Base-by-base conservation (phyloP, 352 stramenopile species). In the Globisporangium spiculum region DNA sequence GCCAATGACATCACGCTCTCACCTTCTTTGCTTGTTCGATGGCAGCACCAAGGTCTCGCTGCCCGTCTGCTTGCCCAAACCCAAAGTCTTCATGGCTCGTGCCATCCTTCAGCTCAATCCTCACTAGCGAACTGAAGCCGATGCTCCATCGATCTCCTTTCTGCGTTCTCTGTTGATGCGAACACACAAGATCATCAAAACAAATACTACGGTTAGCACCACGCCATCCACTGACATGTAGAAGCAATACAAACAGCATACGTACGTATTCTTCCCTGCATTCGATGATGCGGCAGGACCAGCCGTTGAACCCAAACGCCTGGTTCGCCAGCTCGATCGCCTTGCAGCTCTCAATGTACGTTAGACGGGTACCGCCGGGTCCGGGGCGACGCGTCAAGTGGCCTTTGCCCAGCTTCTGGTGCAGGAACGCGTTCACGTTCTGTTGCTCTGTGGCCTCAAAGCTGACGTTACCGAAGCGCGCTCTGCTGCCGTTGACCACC, bases 271-370 rank as follows among this genome's bases (percentile, higher is more conserved):
- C 86, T 63, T 94, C 85, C 60, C 93, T 90, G 83, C 83, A 94
- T 69, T 93, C 85, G 59, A 94, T 59, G 60, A 96, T 89, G 54
- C 73, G 83, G 55, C 88, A 96, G 10, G 82, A 91, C 88, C 88
- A 96, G 62, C 88, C 88, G 63, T 94, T 96, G 68, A 96, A 96
- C 14, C 88, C 88, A 52, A 96, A 96, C n/a, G 87, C 86, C 60
- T 87, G 80, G 73, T 96, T 96, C 32, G 88, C 88, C 54, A 96
- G 72, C 73, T 96, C 88, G 57, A 96, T 96, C 48, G 86, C 87
- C 69, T 96, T 96, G 69, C 88, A 94, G 69, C 88, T 96, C 70
- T 96, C 88, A 24, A 96, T 92, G 69, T 96, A 96, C 60, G 85
- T 96, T 26, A 96, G 70, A 20, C 88, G 84, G 48, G 77, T 86